These are phyloP conservation scores for Auricularia sp. DNA, from an alignment of 768 basidiomycete genomes.

Conservation along the genomic window DNA sequence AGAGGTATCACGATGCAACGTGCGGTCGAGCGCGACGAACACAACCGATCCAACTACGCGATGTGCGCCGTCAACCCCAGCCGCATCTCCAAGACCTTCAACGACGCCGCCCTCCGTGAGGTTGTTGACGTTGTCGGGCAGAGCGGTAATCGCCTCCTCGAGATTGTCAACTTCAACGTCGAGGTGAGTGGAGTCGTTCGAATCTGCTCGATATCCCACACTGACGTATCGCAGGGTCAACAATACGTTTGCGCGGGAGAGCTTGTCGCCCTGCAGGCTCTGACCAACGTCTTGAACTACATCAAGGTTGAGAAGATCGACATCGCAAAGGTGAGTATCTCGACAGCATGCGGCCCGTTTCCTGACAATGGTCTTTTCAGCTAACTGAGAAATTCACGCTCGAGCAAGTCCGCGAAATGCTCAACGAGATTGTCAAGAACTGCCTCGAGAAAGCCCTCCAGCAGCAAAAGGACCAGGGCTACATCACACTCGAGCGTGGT, in stretches of 20 bases:
- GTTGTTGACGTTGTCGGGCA: slow-evolving; percentile 86
- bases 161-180: slow-evolving; percentile 96
- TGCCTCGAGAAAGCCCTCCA: slow-evolving; percentile 68
- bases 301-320: slow-evolving; percentile 95
- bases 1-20: slow-evolving; percentile 99
- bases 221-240: slow-evolving; percentile 56
- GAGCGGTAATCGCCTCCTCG: slow-evolving; percentile 70
- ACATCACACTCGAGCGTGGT: slow-evolving; percentile 91
- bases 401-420: slow-evolving; percentile 94
- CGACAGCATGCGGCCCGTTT: not conserved
- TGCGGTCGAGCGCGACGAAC: slow-evolving; percentile 89
- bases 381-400: slow-evolving; percentile 78
- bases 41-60: slow-evolving; percentile 91
- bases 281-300: slow-evolving; percentile 95
- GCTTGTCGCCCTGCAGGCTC: slow-evolving; percentile 80
- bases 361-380: slow-evolving; percentile 27
- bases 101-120: slow-evolving; percentile 89
- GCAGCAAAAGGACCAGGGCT: slow-evolving; percentile 71
- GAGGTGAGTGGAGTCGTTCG: slow-evolving; percentile 40
- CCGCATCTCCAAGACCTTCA: slow-evolving; percentile 89
- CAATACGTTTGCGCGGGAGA: slow-evolving; percentile 99
- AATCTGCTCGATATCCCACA: no score
- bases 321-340: slow-evolving; percentile 59
- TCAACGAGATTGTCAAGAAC: slow-evolving; percentile 80
- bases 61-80: slow-evolving; percentile 99